phyloP scores from a whole-genome alignment of 164 flowering plant species.

The Sextonia rubra region DNA sequence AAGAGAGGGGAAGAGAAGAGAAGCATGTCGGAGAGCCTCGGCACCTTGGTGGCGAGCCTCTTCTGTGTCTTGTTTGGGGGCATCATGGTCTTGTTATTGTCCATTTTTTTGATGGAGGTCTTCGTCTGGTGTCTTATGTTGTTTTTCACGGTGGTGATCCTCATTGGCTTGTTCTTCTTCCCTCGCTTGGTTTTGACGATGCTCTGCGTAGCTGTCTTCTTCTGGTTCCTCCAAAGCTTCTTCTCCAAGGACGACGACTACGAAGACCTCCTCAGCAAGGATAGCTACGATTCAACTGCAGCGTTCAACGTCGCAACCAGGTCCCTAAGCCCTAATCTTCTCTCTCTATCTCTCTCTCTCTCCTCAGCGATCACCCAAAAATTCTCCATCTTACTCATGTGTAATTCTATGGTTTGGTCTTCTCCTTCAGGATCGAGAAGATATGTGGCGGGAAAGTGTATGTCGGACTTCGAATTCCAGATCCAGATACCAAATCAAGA shows the following conservation, averaged over 20 bases:
- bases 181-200: no score
- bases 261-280: constrained; percentile 47
- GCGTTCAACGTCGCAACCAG: constrained; percentile 64
- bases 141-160: no score
- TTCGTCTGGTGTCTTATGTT: no score
- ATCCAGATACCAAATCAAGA: constrained; percentile 62
- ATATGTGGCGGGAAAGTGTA: constrained; percentile 75
- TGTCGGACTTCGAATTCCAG: constrained; percentile 85
- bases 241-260: constrained; percentile 40
- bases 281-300: constrained; percentile 44
- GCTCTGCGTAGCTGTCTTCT: no score
- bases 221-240: constrained; percentile 41
- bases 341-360: neutral
- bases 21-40: no score
- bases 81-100: no score
- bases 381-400: neutral
- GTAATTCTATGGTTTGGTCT: neutral
- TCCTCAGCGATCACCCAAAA: neutral
- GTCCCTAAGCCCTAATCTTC: constrained; percentile 19
- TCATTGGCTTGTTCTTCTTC: no score
- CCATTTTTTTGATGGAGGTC: no score
- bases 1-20: no score
- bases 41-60: no score
- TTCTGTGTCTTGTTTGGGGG: no score
- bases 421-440: constrained; percentile 55